A percentile compares a stretch with the other conserved stretches of the same genome.
phyloP scores from a whole-genome alignment of 208 protist genomes.

The Lotmaria passim region DNA sequence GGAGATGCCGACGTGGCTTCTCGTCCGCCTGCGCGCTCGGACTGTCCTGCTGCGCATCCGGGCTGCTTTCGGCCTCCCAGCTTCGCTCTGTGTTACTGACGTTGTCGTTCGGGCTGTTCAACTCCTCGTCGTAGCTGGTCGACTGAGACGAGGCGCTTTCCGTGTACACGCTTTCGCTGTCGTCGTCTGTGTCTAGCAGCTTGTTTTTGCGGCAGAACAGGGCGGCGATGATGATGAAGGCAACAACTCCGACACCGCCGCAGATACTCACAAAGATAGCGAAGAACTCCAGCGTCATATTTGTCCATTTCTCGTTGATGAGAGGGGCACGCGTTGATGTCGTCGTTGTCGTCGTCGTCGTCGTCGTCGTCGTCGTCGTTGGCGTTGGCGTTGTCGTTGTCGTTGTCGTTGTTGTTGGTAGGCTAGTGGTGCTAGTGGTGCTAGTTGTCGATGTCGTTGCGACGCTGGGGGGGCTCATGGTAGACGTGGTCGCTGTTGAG shows the following conservation, averaged over 20 bases:
- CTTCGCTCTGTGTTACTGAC: constrained; percentile 11
- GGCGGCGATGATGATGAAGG: constrained; percentile 13
- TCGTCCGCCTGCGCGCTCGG: neutral
- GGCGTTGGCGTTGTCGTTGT: neutral
- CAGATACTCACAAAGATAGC: constrained; percentile 25
- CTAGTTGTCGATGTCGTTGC: neutral
- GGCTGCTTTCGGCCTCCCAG: constrained; percentile 3
- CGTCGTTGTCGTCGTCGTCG: neutral
- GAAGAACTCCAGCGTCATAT: constrained; percentile 25
- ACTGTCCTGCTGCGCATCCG: too few relatives aligned
- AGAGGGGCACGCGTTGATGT: neutral
- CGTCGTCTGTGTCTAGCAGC: constrained; percentile 27
- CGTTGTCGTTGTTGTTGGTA: neutral
- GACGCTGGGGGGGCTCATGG: neutral
- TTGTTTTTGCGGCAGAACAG: constrained; percentile 29
- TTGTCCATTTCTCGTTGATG: constrained; percentile 8
- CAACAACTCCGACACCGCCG: constrained; percentile 10
- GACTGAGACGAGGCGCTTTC: neutral
- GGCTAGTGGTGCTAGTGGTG: neutral
- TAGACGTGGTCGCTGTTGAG: neutral
- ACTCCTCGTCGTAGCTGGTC: neutral
- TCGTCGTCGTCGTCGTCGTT: neutral
- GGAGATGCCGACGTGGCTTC: too few relatives aligned
- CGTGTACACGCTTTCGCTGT: constrained; percentile 25
- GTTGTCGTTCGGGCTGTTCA: neutral